Conservation (phyloP, 176 grass and related monocot species). For the Eleusine indica region DNA sequence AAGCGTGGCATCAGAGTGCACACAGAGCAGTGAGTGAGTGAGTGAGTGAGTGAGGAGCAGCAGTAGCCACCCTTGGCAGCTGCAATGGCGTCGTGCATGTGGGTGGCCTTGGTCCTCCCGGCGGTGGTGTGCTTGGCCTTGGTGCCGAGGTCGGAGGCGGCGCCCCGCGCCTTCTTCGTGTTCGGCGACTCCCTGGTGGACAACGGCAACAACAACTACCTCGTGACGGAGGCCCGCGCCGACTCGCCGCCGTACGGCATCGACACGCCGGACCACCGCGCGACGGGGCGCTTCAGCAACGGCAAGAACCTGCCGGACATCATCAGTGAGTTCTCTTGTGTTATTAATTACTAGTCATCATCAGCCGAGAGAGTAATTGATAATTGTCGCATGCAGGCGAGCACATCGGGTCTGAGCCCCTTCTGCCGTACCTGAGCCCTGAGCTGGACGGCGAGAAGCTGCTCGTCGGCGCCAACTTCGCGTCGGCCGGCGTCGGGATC, state of each 20-base stretch:
- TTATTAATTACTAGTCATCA: too few species aligned
- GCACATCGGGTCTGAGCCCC: slow-evolving; percentile 59
- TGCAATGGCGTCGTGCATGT: slow-evolving; percentile 36
- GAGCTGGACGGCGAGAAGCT: slow-evolving; percentile 74
- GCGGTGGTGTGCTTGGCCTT: slow-evolving; percentile 14
- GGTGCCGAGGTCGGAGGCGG: slow-evolving; percentile 14
- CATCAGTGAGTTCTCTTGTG: slow-evolving; percentile 56
- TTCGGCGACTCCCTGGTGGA: slow-evolving; percentile 98
- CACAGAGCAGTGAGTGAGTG: neutral
- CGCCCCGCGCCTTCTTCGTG: slow-evolving; percentile 80
- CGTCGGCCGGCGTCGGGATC: slow-evolving; percentile 91
- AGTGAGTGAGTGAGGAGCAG: too few species aligned
- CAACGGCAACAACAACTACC: slow-evolving; percentile 94
- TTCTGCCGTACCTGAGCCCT: slow-evolving; percentile 82
- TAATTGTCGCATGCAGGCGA: slow-evolving; percentile 54
- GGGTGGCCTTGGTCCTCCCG: neutral
- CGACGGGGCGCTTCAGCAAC: slow-evolving; percentile 80
- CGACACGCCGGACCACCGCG: slow-evolving; percentile 64
- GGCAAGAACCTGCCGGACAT: slow-evolving; percentile 85
- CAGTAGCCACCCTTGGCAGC: neutral
- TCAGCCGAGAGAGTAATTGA: neutral
- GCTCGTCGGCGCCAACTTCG: slow-evolving; percentile 92
- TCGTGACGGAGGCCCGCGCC: slow-evolving; percentile 66
- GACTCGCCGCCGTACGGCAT: slow-evolving; percentile 87
- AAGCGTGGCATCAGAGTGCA: neutral